Percentiles rank a stretch among this genome's conserved stretches.
These are phyloP conservation scores for Aphanomyces stellatus DNA, from an alignment of 352 stramenopile species.

Conservation along the genomic window DNA sequence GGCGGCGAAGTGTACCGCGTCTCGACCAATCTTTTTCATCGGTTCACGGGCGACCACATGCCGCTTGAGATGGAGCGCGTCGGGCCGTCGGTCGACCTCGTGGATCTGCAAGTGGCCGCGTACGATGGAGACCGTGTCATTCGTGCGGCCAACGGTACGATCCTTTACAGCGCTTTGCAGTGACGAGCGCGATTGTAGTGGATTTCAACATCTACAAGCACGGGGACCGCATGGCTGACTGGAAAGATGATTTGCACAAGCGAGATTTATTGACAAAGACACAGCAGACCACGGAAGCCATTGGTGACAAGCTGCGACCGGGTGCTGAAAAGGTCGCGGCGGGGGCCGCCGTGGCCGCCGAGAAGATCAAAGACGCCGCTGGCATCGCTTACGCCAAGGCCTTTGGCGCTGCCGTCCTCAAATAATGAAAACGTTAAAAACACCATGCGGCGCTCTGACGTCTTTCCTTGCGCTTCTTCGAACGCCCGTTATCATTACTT, in stretches of 20 bases:
- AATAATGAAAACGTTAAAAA: background rate
- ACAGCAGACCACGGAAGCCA: background rate
- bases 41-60: conserved; percentile 16
- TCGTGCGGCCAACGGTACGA: background rate
- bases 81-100: conserved; percentile 1
- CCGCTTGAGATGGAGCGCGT: conserved; percentile 12
- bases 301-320: conserved; percentile 3
- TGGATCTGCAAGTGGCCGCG: conserved; percentile 7
- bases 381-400: conserved; percentile 1
- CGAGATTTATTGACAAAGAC: conserved; percentile 13
- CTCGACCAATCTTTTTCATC: background rate
- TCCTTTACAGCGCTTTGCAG: background rate
- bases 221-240: conserved; percentile 12
- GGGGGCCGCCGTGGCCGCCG: background rate
- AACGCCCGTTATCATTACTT: conserved; percentile 25
- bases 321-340: conserved; percentile 17
- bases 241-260: background rate
- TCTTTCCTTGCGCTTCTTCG: too few relatives aligned
- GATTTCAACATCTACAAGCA: background rate
- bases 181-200: background rate
- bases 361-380: conserved; percentile 1
- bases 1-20: conserved; percentile 7
- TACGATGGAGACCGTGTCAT: conserved; percentile 14
- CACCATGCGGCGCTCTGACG: too few relatives aligned
- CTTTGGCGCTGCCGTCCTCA: background rate